phyloP scores from a whole-genome alignment of 1,284 basidiomycete species.

The Xanthoconium separans region DNA sequence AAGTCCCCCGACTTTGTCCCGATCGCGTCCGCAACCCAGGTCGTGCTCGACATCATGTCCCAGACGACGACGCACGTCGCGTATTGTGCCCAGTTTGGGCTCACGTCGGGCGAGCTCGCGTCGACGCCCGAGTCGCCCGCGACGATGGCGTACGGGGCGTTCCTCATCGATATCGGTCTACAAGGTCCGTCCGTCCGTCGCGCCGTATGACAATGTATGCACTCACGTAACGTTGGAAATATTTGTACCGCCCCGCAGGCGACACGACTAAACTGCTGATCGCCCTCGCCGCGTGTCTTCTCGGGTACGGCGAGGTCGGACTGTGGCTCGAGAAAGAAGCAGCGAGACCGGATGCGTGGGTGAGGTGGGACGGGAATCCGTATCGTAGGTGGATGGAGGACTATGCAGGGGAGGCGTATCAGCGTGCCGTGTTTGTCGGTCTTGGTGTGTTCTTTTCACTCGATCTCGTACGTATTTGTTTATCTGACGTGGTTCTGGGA shows the following conservation, averaged over 20 bases:
- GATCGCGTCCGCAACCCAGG: conserved; percentile 66
- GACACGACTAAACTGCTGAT: conserved; percentile 76
- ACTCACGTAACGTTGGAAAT: too few species aligned
- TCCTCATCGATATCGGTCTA: conserved; percentile 75
- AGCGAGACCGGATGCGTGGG: conserved; percentile 47
- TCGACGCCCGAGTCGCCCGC: conserved; percentile 63
- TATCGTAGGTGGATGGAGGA: conserved; percentile 84
- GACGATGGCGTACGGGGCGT: conserved; percentile 86
- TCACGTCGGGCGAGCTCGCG: conserved; percentile 60
- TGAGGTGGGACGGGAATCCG: conserved; percentile 39
- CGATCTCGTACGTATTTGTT: too few species aligned
- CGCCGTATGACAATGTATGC: too few species aligned
- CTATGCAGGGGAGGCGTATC: conserved; percentile 72
- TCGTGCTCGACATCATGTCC: conserved; percentile 25
- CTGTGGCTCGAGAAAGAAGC: conserved; percentile 71
- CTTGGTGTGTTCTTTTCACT: conserved; percentile 52
- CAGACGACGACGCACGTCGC: conserved; percentile 49
- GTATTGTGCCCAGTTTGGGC: conserved; percentile 72
- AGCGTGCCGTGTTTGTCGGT: conserved; percentile 67
- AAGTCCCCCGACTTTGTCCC: conserved; percentile 69
- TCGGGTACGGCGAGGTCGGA: conserved; percentile 96
- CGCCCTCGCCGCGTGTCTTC: conserved; percentile 81
- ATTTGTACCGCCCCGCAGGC: conserved; percentile 50
- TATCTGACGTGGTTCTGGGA: background rate
- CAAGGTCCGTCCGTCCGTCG: conserved; percentile 54